phyloP scores from a whole-genome alignment of 148 eudicot genomes.

The Suaeda aralocaspica region DNA sequence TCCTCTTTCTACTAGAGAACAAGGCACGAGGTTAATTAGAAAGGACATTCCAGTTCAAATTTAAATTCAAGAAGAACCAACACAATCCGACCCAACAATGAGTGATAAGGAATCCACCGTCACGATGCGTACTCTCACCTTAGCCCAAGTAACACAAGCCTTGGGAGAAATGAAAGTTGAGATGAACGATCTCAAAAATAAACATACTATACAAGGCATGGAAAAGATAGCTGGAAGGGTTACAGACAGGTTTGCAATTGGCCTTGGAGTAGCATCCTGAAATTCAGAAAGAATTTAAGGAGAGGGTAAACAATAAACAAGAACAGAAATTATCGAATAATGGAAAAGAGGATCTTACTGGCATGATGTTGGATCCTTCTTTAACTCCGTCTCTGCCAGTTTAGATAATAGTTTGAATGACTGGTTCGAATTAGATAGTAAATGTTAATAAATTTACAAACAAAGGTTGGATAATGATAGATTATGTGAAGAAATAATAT shows the following conservation, averaged over 20 bases:
- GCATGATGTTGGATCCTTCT: slow-evolving; percentile 87
- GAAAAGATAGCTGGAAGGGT: no score
- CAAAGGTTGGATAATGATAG: not conserved
- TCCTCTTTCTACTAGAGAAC: no score
- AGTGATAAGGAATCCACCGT: no score
- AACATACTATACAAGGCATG: no score
- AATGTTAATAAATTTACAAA: slow-evolving; percentile 8
- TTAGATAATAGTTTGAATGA: slow-evolving; percentile 59
- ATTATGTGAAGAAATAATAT: not conserved
- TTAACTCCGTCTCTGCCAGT: slow-evolving; percentile 88
- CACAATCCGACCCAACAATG: no score
- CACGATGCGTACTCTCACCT: no score
- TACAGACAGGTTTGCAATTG: slow-evolving; percentile 67
- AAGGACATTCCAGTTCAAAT: no score
- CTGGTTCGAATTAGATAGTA: slow-evolving; percentile 33
- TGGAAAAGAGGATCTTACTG: slow-evolving; percentile 51
- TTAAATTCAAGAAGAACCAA: no score
- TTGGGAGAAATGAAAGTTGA: no score
- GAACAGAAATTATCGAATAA: not conserved
- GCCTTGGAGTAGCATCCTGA: slow-evolving; percentile 80
- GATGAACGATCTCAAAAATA: no score
- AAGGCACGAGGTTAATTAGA: no score
- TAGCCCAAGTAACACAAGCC: no score
- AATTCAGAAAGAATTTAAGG: slow-evolving; percentile 7
- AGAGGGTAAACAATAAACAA: not conserved